A percentile compares a stretch with the other conserved stretches of the same genome.
phyloP scores from a whole-genome alignment of 2,329 filamentous ascomycete species.

The Apiospora arundinis region DNA sequence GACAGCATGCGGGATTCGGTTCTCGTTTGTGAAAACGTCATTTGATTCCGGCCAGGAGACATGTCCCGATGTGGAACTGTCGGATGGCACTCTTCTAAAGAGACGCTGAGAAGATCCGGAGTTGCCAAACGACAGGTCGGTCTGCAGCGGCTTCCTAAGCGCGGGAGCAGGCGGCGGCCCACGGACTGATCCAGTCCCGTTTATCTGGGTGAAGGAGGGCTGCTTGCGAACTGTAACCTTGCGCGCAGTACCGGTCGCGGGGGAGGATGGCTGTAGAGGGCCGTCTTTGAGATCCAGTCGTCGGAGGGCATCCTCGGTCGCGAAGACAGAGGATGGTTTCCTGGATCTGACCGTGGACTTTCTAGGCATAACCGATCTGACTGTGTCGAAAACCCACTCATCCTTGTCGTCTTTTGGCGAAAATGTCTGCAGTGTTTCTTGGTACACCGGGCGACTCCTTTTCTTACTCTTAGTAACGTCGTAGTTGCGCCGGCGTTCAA shows the following conservation, averaged over 20 bases:
- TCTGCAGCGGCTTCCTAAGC: slow-evolving; percentile 79
- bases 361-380: slow-evolving; percentile 74
- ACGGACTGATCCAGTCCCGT: slow-evolving; percentile 44
- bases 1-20: slow-evolving; percentile 61
- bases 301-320: slow-evolving; percentile 66
- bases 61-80: slow-evolving; percentile 58
- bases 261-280: slow-evolving; percentile 61
- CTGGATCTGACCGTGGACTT: slow-evolving; percentile 59
- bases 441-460: slow-evolving; percentile 83
- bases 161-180: slow-evolving; percentile 49
- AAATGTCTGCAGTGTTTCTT: slow-evolving; percentile 84
- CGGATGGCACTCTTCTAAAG: slow-evolving; percentile 84
- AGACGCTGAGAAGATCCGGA: slow-evolving; percentile 89
- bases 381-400: slow-evolving; percentile 95
- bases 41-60: slow-evolving; percentile 48
- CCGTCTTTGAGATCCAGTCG: slow-evolving; percentile 67
- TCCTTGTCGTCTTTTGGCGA: slow-evolving; percentile 73
- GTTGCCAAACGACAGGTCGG: slow-evolving; percentile 94
- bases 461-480: slow-evolving; percentile 75
- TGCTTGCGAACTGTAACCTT: slow-evolving; percentile 62
- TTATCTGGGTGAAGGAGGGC: slow-evolving; percentile 48
- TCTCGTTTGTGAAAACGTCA: slow-evolving; percentile 63
- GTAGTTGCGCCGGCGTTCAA: slow-evolving; percentile 81
- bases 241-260: slow-evolving; percentile 56
- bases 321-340: slow-evolving; percentile 63